Base-by-base conservation (phyloP, 2,329 filamentous ascomycete genomes). In the Aspergillus sp. region DNA sequence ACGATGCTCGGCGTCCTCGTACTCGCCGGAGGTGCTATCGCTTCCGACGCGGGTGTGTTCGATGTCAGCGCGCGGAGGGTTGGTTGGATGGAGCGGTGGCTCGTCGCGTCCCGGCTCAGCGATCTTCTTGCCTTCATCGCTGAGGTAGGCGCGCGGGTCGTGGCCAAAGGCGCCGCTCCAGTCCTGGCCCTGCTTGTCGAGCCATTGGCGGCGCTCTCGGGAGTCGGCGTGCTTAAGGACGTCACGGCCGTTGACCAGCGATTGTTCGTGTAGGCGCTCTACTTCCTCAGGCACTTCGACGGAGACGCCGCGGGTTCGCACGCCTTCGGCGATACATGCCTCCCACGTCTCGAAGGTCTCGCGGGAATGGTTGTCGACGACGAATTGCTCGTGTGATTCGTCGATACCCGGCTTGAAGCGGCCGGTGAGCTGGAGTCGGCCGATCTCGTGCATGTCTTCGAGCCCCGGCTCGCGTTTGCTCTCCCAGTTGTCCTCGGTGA, bases 261-360 rank as follows among this genome's bases (percentile, higher is more conserved):
- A 94, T 62, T 90, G 82, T 31, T 96, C 90, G 72, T 98, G 94
- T 11, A 96, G 80, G 67, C 89, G 83, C 73, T 90, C 86, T 0
- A 94, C 83, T 11, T 85, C 78, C 0, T 87, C 85, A 0, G 92
- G 91, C 0, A 96, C 81, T 69, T 96, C 89, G 24, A 87, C 84
- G 10, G 84, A 79, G 0, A 97, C 91, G 29, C 86, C 84, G 57
- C 87, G 84, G 14, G 82, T 77, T 2, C 95, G 87, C 0, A 96
- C 91, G 12, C 94, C 94, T 74, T 98, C 93, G 0, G 92, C 87
- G 46, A 90, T 86, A 73, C 94, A 97, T 0, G 92, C 91, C 75
- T 97, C 92, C 92, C 93, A 98, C 0, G 90, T 90, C 78, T 98
- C 94, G 64, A 91, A 96, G 0, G 93, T 97, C 80, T 98, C 95